These are phyloP conservation scores for Tetragonia tetragonoides DNA, from an alignment of 148 eudicot species.

Conservation along the genomic window DNA sequence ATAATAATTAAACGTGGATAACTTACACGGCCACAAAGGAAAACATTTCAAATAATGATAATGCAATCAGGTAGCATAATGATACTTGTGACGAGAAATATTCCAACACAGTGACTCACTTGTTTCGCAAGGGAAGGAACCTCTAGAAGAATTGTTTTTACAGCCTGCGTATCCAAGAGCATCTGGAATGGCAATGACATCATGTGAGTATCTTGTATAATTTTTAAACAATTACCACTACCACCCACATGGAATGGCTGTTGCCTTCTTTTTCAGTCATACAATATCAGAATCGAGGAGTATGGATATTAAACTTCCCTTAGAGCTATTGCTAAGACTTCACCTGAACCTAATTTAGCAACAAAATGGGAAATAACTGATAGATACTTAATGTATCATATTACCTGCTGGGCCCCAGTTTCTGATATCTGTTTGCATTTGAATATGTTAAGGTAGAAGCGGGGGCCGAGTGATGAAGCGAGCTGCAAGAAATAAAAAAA, in stretches of 20 bases:
- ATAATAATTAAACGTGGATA: neutral
- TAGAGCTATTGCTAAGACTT: neutral
- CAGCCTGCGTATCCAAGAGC: slow-evolving; percentile 97
- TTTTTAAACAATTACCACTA: neutral
- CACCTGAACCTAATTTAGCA: neutral
- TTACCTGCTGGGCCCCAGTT: slow-evolving; percentile 96
- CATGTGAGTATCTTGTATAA: neutral
- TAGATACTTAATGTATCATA: slow-evolving; percentile 20
- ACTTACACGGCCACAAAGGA: neutral
- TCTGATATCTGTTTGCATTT: slow-evolving; percentile 98
- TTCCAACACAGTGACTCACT: slow-evolving; percentile 32
- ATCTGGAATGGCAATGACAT: slow-evolving; percentile 49
- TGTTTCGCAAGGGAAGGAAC: slow-evolving; percentile 97
- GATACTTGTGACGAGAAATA: neutral
- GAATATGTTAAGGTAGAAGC: slow-evolving; percentile 87
- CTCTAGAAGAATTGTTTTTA: slow-evolving; percentile 92
- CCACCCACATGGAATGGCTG: slow-evolving; percentile 3
- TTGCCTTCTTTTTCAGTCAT: neutral
- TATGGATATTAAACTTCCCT: neutral
- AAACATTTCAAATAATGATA: neutral
- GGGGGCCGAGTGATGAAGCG: slow-evolving; percentile 96
- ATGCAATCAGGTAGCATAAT: neutral
- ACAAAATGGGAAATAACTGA: neutral
- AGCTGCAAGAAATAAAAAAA: slow-evolving; percentile 52
- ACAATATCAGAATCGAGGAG: no score